phyloP scores from a whole-genome alignment of 2,329 filamentous ascomycete genomes.

The Alternaria brassicicola region DNA sequence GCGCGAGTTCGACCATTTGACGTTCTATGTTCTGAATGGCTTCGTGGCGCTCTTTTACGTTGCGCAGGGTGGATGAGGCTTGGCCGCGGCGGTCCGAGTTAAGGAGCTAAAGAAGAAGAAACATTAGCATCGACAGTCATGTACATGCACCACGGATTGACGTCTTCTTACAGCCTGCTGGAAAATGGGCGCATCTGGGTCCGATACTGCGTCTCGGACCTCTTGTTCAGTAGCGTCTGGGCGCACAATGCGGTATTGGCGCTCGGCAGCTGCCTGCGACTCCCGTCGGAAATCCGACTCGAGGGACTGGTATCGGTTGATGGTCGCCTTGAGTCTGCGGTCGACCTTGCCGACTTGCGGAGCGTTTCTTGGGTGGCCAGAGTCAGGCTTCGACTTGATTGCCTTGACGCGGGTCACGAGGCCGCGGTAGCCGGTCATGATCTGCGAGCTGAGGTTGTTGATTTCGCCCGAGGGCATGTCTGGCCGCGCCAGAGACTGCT shows the following conservation, averaged over 20 bases:
- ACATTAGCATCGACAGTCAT: slow-evolving; percentile 20
- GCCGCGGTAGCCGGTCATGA: slow-evolving; percentile 80
- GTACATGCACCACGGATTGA: not conserved
- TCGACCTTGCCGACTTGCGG: slow-evolving; percentile 83
- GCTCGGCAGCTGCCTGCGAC: slow-evolving; percentile 80
- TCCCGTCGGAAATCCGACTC: slow-evolving; percentile 82
- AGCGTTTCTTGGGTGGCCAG: slow-evolving; percentile 73
- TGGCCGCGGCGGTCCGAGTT: slow-evolving; percentile 81
- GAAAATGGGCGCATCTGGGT: slow-evolving; percentile 80
- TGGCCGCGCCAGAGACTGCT: slow-evolving; percentile 73
- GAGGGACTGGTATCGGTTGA: slow-evolving; percentile 79
- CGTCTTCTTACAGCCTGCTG: slow-evolving; percentile 68
- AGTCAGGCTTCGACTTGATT: slow-evolving; percentile 82
- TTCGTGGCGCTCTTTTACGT: slow-evolving; percentile 81
- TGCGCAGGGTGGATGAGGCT: slow-evolving; percentile 76
- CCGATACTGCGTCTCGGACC: slow-evolving; percentile 76
- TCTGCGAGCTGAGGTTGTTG: slow-evolving; percentile 74
- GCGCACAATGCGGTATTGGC: slow-evolving; percentile 88
- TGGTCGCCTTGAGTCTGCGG: slow-evolving; percentile 77
- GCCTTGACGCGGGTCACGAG: slow-evolving; percentile 79
- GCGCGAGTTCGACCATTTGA: slow-evolving; percentile 84
- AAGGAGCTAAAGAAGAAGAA: slow-evolving; percentile 63
- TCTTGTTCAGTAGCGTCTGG: slow-evolving; percentile 81
- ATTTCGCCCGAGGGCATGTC: slow-evolving; percentile 75
- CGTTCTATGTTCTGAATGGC: slow-evolving; percentile 91